Conservation (phyloP, 192 early-diverging fungal species). For the Piromyces sp. region DNA sequence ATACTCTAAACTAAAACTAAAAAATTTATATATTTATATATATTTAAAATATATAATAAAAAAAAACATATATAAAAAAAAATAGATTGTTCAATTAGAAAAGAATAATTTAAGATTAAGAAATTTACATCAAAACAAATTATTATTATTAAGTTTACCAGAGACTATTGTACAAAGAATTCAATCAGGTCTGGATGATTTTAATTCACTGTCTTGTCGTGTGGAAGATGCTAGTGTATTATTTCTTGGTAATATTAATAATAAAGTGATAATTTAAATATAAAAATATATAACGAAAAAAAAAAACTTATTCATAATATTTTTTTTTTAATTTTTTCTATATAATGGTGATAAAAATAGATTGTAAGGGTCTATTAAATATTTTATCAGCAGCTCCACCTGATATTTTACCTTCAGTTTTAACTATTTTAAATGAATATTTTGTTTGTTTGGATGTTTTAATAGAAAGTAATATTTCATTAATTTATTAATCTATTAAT, state of each 20-base stretch:
- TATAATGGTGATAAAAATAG: neutral
- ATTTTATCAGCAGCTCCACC: neutral
- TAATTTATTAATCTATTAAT: no score
- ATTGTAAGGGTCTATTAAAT: neutral
- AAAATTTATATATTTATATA: no score
- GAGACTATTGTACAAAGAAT: neutral
- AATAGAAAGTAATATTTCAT: neutral
- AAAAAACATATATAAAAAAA: no score
- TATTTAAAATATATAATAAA: no score
- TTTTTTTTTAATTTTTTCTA: no score
- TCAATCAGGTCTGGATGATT: neutral
- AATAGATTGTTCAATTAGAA: neutral
- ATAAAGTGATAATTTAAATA: no score
- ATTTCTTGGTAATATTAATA: neutral
- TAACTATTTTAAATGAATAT: neutral
- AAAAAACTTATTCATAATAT: no score
- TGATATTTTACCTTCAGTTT: neutral
- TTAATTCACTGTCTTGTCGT: neutral
- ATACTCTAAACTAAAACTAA: no score
- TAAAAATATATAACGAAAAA: no score
- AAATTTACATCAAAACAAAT: neutral
- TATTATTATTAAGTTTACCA: neutral
- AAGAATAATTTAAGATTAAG: neutral
- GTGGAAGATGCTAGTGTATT: neutral
- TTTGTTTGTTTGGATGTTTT: neutral